phyloP scores from a whole-genome alignment of 306 rosid species.

The Lathyrus sativus region DNA sequence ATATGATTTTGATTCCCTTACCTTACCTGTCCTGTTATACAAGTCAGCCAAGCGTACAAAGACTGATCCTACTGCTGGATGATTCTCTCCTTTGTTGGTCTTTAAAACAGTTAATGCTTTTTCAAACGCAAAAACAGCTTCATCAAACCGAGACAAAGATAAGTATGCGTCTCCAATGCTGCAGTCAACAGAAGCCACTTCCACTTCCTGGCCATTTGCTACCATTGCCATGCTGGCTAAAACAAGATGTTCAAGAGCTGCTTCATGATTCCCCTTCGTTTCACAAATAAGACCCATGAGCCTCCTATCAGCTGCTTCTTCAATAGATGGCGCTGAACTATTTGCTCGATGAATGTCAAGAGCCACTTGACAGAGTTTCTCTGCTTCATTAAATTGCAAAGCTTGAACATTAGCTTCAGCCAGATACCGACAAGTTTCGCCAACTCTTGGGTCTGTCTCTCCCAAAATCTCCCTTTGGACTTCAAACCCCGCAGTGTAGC shows the following conservation, averaged over 20 bases:
- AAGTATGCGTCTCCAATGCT: slow-evolving; percentile 93
- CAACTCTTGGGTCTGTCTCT: slow-evolving; percentile 82
- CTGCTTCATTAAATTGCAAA: slow-evolving; percentile 82
- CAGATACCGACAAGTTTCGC: slow-evolving; percentile 91
- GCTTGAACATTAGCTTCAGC: slow-evolving; percentile 99
- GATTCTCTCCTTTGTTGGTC: slow-evolving; percentile 89
- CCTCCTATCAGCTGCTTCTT: slow-evolving; percentile 98
- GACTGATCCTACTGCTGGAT: slow-evolving; percentile 80
- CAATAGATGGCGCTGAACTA: slow-evolving; percentile 69
- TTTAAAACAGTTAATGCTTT: slow-evolving; percentile 83
- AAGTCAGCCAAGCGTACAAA: slow-evolving; percentile 85
- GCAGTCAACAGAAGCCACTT: slow-evolving; percentile 90
- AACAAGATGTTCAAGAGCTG: slow-evolving; percentile 94
- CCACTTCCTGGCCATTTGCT: slow-evolving; percentile 81
- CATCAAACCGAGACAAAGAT: slow-evolving; percentile 80
- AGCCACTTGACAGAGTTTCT: slow-evolving; percentile 84
- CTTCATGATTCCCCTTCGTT: slow-evolving; percentile 86
- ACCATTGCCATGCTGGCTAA: slow-evolving; percentile 95
- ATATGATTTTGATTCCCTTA: slow-evolving; percentile 79
- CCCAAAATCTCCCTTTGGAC: slow-evolving; percentile 85
- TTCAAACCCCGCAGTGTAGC: slow-evolving; percentile 78
- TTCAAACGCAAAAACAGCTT: slow-evolving; percentile 82
- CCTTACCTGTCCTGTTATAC: slow-evolving; percentile 76
- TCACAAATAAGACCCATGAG: slow-evolving; percentile 97
- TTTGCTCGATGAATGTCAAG: slow-evolving; percentile 79